These are phyloP conservation scores for Solanum neorickii DNA, from an alignment of 257 asterid species.

Conservation along the genomic window DNA sequence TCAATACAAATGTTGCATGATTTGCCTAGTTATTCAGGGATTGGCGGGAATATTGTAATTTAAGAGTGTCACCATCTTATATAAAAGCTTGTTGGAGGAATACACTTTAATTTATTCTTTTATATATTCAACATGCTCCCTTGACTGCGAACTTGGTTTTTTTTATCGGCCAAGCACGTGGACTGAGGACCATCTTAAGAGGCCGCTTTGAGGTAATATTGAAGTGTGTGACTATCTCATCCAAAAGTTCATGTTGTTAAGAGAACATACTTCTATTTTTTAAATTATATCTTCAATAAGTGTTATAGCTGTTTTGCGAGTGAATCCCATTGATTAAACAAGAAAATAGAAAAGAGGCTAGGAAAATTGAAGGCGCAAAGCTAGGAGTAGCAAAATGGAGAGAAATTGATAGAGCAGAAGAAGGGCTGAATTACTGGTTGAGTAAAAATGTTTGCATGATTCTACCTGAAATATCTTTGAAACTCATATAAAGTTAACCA, in stretches of 20 bases:
- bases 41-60: background rate
- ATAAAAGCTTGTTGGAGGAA: background rate
- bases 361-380: background rate
- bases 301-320: background rate
- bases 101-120: background rate
- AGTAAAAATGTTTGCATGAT: background rate
- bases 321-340: background rate
- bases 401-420: background rate
- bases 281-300: background rate
- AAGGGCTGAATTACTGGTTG: background rate
- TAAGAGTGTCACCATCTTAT: background rate
- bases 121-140: background rate
- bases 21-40: background rate
- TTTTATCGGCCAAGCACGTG: background rate
- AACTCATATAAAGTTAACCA: background rate
- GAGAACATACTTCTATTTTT: background rate
- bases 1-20: background rate
- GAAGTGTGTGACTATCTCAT: background rate
- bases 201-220: background rate
- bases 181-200: too few relatives aligned
- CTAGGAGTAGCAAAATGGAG: background rate
- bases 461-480: background rate
- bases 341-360: background rate
- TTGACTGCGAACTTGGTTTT: background rate
- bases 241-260: background rate